Percentiles rank a stretch among this genome's conserved stretches.
phyloP scores from a whole-genome alignment of 805 yeast genomes.

The Groenewaldozyma tartarivorans region DNA sequence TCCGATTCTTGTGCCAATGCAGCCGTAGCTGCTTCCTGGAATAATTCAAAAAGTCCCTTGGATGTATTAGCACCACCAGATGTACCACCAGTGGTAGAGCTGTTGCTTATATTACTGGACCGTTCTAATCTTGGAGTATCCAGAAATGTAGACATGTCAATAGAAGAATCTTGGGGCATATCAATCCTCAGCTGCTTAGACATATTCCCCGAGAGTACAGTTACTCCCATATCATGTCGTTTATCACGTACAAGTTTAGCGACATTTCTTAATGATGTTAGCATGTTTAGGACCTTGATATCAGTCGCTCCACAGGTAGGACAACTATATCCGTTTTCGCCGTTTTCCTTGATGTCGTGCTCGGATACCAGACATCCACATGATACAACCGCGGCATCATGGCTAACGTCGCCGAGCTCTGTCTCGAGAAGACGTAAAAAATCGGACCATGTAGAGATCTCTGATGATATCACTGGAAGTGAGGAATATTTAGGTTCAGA shows the following conservation, averaged over 20 bases:
- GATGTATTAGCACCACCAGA: not conserved
- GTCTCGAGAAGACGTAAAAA: conserved; percentile 12
- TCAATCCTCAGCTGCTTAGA: not conserved
- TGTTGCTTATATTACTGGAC: not conserved
- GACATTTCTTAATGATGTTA: conserved; percentile 2
- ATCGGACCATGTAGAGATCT: conserved; percentile 11
- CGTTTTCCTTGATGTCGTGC: conserved; percentile 4
- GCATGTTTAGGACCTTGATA: not conserved
- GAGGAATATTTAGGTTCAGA: no score
- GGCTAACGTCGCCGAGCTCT: conserved; percentile 4
- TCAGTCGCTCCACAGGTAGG: conserved; percentile 2
- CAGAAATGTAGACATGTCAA: no score
- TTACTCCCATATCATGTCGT: conserved; percentile 6
- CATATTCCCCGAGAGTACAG: conserved; percentile 5
- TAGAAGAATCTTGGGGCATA: not conserved
- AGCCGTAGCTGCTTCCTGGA: conserved; percentile 2
- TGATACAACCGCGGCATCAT: conserved; percentile 9
- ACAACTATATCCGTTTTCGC: not conserved
- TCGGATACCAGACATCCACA: conserved; percentile 17
- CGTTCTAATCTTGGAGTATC: no score
- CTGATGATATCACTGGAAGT: not conserved
- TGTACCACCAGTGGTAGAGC: not conserved
- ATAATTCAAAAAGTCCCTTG: not conserved
- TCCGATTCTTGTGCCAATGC: not conserved
- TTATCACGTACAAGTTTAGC: conserved; percentile 1